phyloP scores from a whole-genome alignment of 352 stramenopile genomes.

The Hyaloperonospora brassicae region DNA sequence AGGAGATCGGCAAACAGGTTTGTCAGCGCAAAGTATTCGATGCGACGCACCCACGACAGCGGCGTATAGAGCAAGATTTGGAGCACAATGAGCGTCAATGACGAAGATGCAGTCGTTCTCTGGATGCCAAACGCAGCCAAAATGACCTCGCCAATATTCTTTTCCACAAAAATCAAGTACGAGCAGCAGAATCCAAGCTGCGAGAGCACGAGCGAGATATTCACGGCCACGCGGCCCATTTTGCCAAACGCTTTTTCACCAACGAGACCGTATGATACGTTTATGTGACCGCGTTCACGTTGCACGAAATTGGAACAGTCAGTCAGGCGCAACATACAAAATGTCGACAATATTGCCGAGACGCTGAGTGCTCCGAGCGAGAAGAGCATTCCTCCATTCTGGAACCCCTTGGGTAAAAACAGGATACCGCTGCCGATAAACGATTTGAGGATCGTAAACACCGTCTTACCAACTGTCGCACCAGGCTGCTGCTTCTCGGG shows the following conservation, averaged over 20 bases:
- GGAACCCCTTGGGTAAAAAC: constrained; percentile 60
- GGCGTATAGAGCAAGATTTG: constrained; percentile 65
- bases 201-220: constrained; percentile 62
- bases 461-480: constrained; percentile 40
- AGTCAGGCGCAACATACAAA: constrained; percentile 55
- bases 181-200: constrained; percentile 68
- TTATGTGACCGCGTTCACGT: constrained; percentile 13
- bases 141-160: constrained; percentile 59
- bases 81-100: constrained; percentile 47
- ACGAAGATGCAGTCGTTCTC: constrained; percentile 37
- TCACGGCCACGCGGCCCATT: constrained; percentile 41
- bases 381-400: constrained; percentile 63
- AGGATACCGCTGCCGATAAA: constrained; percentile 65
- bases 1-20: constrained; percentile 58
- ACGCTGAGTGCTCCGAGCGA: constrained; percentile 38
- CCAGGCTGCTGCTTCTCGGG: constrained; percentile 22
- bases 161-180: constrained; percentile 69
- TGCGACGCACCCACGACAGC: constrained; percentile 58
- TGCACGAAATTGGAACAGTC: constrained; percentile 42
- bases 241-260: constrained; percentile 50
- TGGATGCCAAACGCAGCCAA: constrained; percentile 38
- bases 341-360: constrained; percentile 43
- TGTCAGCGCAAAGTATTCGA: constrained; percentile 68
- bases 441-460: constrained; percentile 67
- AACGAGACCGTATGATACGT: constrained; percentile 52